Conservation (phyloP, 2,329 filamentous ascomycete genomes). For the Lizonia empirigonia region DNA sequence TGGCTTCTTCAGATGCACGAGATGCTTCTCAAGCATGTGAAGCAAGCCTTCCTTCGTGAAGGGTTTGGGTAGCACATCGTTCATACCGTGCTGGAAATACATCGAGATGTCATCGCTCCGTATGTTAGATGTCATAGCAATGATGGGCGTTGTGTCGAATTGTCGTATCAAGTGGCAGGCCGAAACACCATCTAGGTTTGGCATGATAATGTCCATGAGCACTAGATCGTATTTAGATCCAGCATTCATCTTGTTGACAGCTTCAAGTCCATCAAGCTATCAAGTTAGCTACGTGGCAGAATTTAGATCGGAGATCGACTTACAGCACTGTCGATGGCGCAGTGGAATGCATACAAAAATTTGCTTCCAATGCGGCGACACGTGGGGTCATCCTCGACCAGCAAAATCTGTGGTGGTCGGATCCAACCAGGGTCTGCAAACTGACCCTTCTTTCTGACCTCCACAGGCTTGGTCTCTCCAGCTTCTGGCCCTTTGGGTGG, state of each 20-base stretch:
- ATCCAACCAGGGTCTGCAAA: constrained; percentile 69
- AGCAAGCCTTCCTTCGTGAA: constrained; percentile 87
- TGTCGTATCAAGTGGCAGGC: constrained; percentile 92
- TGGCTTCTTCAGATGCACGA: constrained; percentile 80
- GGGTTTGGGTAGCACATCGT: constrained; percentile 94
- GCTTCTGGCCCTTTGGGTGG: constrained; percentile 67
- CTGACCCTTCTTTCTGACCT: constrained; percentile 65
- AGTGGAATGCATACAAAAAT: constrained; percentile 69
- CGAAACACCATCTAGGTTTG: constrained; percentile 90
- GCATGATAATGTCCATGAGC: constrained; percentile 81
- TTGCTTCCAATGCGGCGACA: constrained; percentile 70
- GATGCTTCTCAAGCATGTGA: constrained; percentile 82
- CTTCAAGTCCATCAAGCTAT: constrained; percentile 84
- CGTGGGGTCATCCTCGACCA: constrained; percentile 82
- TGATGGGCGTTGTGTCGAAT: constrained; percentile 83
- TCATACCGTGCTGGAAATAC: constrained; percentile 96
- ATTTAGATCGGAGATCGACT: constrained; percentile 35
- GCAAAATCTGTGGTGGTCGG: constrained; percentile 75
- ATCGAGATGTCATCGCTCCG: constrained; percentile 94
- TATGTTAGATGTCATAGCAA: constrained; percentile 99
- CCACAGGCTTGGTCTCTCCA: constrained; percentile 55
- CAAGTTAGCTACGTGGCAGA: neutral
- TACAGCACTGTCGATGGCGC: constrained; percentile 67
- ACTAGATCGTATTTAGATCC: constrained; percentile 68
- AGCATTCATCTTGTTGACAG: constrained; percentile 80